A percentile compares a stretch with the other conserved stretches of the same genome.
phyloP scores from a whole-genome alignment of 1,139 yeast species.

The Arxiozyma slooffiae region DNA sequence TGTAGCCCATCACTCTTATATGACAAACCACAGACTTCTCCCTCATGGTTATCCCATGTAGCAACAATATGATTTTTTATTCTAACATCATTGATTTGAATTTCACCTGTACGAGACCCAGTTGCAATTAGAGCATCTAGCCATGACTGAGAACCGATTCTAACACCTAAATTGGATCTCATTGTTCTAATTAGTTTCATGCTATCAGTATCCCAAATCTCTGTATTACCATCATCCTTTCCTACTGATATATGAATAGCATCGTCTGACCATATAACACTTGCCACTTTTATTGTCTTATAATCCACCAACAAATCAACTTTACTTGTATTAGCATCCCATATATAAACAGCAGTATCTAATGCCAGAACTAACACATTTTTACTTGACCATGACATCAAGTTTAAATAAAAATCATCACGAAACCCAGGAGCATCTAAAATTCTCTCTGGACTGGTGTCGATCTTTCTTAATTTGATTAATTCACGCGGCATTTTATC shows the following conservation, averaged over 20 bases:
- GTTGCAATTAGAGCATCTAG: slow-evolving; percentile 66
- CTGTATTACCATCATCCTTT: slow-evolving; percentile 71
- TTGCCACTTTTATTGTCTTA: slow-evolving; percentile 41
- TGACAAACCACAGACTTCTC: slow-evolving; percentile 88
- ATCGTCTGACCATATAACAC: slow-evolving; percentile 86
- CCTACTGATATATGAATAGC: slow-evolving; percentile 84
- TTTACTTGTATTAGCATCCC: slow-evolving; percentile 84
- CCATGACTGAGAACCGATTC: slow-evolving; percentile 87
- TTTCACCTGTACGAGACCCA: slow-evolving; percentile 76
- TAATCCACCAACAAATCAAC: slow-evolving; percentile 58
- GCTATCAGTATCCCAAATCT: slow-evolving; percentile 90
- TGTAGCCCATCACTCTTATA: slow-evolving; percentile 81
- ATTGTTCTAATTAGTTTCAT: slow-evolving; percentile 67
- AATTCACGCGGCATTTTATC: slow-evolving; percentile 13
- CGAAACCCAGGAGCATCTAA: slow-evolving; percentile 92
- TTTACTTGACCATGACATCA: slow-evolving; percentile 79
- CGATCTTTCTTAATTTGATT: slow-evolving; percentile 52
- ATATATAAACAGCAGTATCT: slow-evolving; percentile 73
- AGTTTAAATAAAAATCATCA: slow-evolving; percentile 84
- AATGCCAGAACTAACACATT: slow-evolving; percentile 85
- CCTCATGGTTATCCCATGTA: slow-evolving; percentile 56
- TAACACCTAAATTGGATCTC: slow-evolving; percentile 55
- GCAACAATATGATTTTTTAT: slow-evolving; percentile 64
- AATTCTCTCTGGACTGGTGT: slow-evolving; percentile 85
- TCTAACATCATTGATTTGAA: slow-evolving; percentile 90